A percentile compares a stretch with the other conserved stretches of the same genome.
phyloP scores from a whole-genome alignment of 495 filamentous ascomycete genomes.

The Durotheca rogersii region DNA sequence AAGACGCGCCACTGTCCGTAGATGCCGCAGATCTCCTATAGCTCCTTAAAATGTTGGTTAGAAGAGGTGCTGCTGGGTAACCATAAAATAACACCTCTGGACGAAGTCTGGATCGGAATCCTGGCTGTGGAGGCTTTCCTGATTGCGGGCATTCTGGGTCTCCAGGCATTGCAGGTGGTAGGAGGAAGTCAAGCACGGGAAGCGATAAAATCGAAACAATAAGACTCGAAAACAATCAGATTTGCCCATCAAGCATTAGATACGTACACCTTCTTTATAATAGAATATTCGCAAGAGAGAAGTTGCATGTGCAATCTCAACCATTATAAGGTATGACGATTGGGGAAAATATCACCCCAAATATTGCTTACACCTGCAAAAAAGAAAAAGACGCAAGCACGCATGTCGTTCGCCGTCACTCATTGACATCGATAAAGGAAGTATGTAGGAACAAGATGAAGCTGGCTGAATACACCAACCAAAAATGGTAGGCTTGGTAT shows the following conservation, averaged over 20 bases:
- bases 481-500: not conserved
- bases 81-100: conserved; percentile 44
- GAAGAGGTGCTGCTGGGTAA: conserved; percentile 31
- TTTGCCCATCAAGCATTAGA: no score
- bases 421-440: not conserved
- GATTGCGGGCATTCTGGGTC: conserved; percentile 39
- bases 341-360: no score
- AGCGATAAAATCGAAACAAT: conserved; percentile 6
- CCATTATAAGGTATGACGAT: no score
- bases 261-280: no score
- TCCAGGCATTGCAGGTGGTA: conserved; percentile 27
- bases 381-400: no score
- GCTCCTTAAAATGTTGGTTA: conserved; percentile 22
- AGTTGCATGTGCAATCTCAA: no score
- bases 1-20: not conserved
- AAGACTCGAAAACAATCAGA: no score
- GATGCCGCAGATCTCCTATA: conserved; percentile 9
- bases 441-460: not conserved
- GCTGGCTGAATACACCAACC: not conserved
- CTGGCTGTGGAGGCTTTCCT: conserved; percentile 45
- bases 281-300: no score
- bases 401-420: no score
- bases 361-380: no score
- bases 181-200: conserved; percentile 2
- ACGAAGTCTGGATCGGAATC: conserved; percentile 49